These are phyloP conservation scores for Pseudozyma flocculosa DNA, from an alignment of 1,284 basidiomycete species.

Conservation along the genomic window DNA sequence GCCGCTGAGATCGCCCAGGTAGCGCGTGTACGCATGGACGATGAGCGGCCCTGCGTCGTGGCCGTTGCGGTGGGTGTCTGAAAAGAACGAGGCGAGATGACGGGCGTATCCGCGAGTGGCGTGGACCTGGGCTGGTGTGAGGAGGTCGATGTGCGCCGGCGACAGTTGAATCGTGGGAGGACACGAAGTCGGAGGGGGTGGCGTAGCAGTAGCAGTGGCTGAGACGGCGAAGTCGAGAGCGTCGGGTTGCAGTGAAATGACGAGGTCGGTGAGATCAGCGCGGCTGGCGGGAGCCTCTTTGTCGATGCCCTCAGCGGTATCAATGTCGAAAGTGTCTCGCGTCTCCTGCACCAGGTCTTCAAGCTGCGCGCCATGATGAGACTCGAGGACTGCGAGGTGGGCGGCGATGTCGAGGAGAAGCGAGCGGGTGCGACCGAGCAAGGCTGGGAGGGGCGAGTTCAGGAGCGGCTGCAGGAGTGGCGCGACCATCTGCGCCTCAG, in stretches of 20 bases:
- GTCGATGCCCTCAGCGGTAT: neutral
- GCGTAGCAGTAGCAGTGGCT: too few relatives aligned
- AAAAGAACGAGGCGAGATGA: constrained; percentile 2
- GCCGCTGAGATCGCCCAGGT: constrained; percentile 81
- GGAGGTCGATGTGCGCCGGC: constrained; percentile 20
- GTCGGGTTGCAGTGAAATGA: neutral
- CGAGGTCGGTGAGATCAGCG: neutral
- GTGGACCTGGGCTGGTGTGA: constrained; percentile 14
- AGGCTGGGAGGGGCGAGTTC: constrained; percentile 6
- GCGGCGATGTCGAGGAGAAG: constrained; percentile 14
- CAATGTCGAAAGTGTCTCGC: constrained; percentile 2
- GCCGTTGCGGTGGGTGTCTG: neutral
- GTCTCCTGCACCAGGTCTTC: constrained; percentile 11
- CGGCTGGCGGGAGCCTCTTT: neutral
- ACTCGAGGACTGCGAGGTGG: constrained; percentile 12
- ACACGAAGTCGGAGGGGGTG: too few relatives aligned
- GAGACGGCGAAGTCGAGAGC: neutral
- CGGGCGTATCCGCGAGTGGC: constrained; percentile 26
- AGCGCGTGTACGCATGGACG: constrained; percentile 61
- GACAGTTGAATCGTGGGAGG: constrained; percentile 9
- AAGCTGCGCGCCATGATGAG: constrained; percentile 13
- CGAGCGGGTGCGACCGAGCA: constrained; percentile 8
- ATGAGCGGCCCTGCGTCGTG: constrained; percentile 8
- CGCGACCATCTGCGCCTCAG: neutral
- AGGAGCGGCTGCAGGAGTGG: constrained; percentile 5